phyloP scores from a whole-genome alignment of 225 moss, liverwort and hornwort genomes.

The Bryoerythrophyllum caledonicum region DNA sequence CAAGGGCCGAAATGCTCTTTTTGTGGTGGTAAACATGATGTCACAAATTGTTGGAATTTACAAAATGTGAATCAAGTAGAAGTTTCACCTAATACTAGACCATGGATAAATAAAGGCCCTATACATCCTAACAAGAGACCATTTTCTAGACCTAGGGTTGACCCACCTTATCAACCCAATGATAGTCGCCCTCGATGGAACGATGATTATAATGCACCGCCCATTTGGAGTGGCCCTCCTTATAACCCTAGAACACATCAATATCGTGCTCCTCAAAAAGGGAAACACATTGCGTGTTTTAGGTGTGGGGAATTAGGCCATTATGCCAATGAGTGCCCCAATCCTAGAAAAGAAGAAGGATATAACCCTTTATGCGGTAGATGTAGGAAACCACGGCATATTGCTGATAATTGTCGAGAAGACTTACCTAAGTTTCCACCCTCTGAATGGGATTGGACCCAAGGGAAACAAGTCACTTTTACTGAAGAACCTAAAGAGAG shows the following conservation, averaged over 20 bases:
- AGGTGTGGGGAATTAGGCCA: too few species aligned
- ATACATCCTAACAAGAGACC: not conserved
- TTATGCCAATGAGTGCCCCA: too few species aligned
- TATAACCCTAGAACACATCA: too few species aligned
- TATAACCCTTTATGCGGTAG: too few species aligned
- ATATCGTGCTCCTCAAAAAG: too few species aligned
- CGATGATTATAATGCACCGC: too few species aligned
- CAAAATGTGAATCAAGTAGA: not conserved
- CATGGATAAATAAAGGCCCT: too few species aligned
- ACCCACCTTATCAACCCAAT: not conserved
- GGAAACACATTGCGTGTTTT: too few species aligned
- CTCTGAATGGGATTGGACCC: not conserved
- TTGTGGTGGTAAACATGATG: not conserved
- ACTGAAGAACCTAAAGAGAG: not conserved
- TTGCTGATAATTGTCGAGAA: not conserved
- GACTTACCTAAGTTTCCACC: not conserved
- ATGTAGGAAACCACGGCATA: not conserved
- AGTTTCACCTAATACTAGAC: too few species aligned
- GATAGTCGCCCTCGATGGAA: not conserved
- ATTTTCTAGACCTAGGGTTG: not conserved
- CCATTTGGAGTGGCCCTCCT: too few species aligned
- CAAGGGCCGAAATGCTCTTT: not conserved
- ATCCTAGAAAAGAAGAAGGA: too few species aligned
- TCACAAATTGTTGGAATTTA: not conserved
- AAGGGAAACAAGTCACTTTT: not conserved